Percentiles rank a stretch among this genome's conserved stretches.
Evolutionary conservation across 1,284 basidiomycete genomes (phyloP).

Genomic region (Moniliophthora roreri): DNA sequence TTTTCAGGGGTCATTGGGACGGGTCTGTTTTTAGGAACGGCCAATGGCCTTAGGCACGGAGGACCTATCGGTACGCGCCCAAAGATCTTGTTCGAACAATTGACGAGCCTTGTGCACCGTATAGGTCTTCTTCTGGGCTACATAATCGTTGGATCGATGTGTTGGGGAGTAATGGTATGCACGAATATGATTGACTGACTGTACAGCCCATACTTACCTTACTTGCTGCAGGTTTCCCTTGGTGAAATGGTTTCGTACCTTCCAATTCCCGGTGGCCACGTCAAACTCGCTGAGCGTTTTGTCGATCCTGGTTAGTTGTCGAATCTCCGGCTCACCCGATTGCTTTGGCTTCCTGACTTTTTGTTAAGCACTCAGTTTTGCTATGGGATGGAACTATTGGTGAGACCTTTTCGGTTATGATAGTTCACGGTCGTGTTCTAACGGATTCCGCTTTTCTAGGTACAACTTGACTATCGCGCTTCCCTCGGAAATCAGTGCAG

Average conservation of each 20-base stretch:
- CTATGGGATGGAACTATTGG: conserved; percentile 79
- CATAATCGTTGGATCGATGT: conserved; percentile 53
- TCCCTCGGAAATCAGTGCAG: conserved; percentile 78
- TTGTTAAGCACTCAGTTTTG: conserved; percentile 67
- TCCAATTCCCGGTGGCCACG: conserved; percentile 74
- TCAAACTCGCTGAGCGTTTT: conserved; percentile 58
- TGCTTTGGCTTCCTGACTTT: conserved; percentile 41
- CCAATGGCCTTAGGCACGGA: conserved; percentile 49
- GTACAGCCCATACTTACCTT: conserved; percentile 28
- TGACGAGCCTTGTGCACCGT: neutral
- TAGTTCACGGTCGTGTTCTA: neutral
- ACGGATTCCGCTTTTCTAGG: conserved; percentile 20
- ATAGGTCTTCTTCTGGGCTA: conserved; percentile 68
- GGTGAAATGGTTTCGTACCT: conserved; percentile 70
- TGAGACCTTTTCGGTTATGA: too few relatives aligned
- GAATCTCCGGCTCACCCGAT: neutral
- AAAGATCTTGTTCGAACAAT: too few relatives aligned
- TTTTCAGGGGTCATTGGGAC: conserved; percentile 68
- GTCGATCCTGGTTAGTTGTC: conserved; percentile 13
- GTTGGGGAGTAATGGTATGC: conserved; percentile 32
- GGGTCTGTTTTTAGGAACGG: conserved; percentile 54
- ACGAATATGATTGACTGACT: neutral
- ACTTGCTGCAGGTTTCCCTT: conserved; percentile 41
- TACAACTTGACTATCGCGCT: conserved; percentile 71
- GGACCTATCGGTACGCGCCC: conserved; percentile 52